Conservation (phyloP, 164 flowering plant species). For the Warburgia ugandensis region DNA sequence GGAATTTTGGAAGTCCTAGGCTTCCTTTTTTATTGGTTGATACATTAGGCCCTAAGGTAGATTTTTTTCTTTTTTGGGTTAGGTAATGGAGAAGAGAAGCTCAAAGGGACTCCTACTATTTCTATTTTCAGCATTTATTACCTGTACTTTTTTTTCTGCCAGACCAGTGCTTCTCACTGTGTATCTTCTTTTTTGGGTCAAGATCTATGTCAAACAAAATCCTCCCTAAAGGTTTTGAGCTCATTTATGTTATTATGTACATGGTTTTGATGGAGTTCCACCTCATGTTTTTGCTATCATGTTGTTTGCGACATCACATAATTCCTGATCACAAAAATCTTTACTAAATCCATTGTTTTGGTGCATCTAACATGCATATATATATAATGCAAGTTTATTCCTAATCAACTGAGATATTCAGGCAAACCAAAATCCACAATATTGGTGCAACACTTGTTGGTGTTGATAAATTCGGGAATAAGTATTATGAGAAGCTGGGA, state of each 20-base stretch:
- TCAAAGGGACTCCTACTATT: no score
- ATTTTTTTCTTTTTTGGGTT: no score
- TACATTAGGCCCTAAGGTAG: no score
- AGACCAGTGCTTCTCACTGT: no score
- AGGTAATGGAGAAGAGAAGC: no score
- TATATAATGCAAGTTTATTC: neutral
- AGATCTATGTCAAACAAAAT: no score
- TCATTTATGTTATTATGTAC: neutral
- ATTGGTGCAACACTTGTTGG: conserved; percentile 91
- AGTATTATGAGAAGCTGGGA: conserved; percentile 68
- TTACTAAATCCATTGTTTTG: neutral
- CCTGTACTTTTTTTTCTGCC: no score
- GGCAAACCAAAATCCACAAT: conserved; percentile 95
- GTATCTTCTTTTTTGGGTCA: no score
- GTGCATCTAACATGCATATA: neutral
- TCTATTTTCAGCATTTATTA: no score
- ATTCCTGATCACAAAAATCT: neutral
- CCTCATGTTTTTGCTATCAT: neutral
- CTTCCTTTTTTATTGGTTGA: no score
- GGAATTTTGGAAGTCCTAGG: no score
- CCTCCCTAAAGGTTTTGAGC: neutral
- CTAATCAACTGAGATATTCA: conserved; percentile 20
- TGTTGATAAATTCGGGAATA: conserved; percentile 87
- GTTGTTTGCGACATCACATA: neutral
- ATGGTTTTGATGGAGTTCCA: neutral